Conservation (phyloP, 2,329 filamentous ascomycete genomes). For the Davidsoniella eucalypti region DNA sequence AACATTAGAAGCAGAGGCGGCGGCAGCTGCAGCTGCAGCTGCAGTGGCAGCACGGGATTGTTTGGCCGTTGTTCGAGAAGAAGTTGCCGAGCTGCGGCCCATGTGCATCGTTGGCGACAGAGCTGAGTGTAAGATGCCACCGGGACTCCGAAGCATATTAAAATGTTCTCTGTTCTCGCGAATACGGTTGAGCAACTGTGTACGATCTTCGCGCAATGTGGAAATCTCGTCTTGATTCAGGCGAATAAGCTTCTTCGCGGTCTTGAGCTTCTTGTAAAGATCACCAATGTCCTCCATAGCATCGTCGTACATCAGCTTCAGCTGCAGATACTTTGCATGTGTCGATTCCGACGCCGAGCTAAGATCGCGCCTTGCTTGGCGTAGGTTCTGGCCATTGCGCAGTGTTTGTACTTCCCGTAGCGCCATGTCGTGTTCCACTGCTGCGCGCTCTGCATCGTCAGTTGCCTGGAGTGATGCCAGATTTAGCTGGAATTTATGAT, state of each 20-base stretch:
- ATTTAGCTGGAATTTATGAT: conserved; percentile 81
- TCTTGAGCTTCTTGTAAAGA: conserved; percentile 47
- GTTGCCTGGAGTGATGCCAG: conserved; percentile 70
- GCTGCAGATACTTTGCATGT: conserved; percentile 39
- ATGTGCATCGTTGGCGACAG: conserved; percentile 34
- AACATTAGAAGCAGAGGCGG: neutral
- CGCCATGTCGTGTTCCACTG: conserved; percentile 85
- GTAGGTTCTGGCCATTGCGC: conserved; percentile 54
- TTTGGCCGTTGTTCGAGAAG: conserved; percentile 24
- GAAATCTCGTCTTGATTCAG: conserved; percentile 60
- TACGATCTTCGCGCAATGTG: conserved; percentile 56
- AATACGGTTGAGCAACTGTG: conserved; percentile 65
- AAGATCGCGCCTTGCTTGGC: conserved; percentile 39
- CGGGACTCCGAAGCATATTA: conserved; percentile 59
- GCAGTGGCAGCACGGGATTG: conserved; percentile 33
- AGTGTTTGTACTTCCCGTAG: conserved; percentile 74
- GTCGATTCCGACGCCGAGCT: conserved; percentile 35
- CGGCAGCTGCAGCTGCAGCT: conserved; percentile 30
- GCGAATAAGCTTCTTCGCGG: conserved; percentile 63
- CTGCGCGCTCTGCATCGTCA: conserved; percentile 71
- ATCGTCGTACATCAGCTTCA: conserved; percentile 49
- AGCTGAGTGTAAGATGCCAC: conserved; percentile 47
- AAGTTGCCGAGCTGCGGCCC: conserved; percentile 20
- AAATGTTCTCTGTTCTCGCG: conserved; percentile 81
- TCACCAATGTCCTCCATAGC: conserved; percentile 48